phyloP scores from a whole-genome alignment of 371 early-diverging fungal species.

The Mucor ambiguus region DNA sequence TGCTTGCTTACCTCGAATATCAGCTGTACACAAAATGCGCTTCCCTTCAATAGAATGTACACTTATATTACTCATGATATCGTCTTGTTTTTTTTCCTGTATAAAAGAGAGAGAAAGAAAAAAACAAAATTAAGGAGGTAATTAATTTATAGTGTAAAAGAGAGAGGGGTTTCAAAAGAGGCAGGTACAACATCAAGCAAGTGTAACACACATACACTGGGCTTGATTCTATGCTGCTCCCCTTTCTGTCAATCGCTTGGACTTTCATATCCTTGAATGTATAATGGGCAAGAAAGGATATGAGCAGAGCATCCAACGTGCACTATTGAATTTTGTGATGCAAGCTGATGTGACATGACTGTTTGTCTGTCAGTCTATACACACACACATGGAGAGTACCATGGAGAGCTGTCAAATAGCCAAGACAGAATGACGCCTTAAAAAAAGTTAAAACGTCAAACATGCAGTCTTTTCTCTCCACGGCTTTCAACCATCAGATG shows the following conservation, averaged over 20 bases:
- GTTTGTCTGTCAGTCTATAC: no score
- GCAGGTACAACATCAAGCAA: not conserved
- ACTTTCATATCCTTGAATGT: not conserved
- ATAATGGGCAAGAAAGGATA: no score
- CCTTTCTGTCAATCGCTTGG: not conserved
- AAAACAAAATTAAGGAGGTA: not conserved
- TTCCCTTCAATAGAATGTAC: constrained; percentile 28
- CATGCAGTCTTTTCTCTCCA: no score
- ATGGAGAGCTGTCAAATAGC: no score
- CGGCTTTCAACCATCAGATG: no score
- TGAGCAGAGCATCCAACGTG: no score
- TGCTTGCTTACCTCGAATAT: constrained; percentile 29
- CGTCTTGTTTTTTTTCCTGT: not conserved
- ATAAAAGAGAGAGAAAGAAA: constrained; percentile 7
- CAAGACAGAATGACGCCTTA: no score
- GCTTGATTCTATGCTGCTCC: no score
- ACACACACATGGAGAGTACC: no score
- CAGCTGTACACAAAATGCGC: constrained; percentile 40
- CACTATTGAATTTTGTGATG: no score
- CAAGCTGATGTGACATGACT: no score
- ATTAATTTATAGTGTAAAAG: not conserved
- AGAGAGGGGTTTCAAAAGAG: constrained; percentile 1
- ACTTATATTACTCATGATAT: constrained; percentile 12
- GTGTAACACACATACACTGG: not conserved
- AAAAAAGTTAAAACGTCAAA: no score